Conservation (phyloP, 805 yeast genomes). For the Wickerhamomyces silvicola region DNA sequence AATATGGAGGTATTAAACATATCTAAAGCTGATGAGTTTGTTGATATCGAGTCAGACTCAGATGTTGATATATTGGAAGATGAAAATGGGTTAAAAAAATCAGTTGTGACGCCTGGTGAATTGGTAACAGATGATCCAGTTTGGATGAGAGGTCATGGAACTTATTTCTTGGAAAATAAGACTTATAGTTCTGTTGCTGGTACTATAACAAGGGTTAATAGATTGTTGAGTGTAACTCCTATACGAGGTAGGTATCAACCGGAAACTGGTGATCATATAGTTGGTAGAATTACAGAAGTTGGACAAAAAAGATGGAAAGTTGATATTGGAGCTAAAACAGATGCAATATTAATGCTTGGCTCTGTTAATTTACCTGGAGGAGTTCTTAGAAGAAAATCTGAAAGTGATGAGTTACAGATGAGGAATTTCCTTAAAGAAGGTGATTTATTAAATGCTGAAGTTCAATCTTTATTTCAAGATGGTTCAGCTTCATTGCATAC, state of each 20-base stretch:
- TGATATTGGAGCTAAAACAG: conserved; percentile 91
- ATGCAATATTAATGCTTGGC: conserved; percentile 88
- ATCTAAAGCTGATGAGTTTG: not conserved
- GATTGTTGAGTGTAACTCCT: conserved; percentile 79
- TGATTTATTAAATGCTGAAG: conserved; percentile 91
- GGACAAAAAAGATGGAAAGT: conserved; percentile 95
- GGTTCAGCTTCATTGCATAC: conserved; percentile 95
- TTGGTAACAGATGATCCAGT: conserved; percentile 90
- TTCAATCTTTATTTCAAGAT: conserved; percentile 80
- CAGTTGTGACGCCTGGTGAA: conserved; percentile 91
- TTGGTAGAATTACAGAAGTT: conserved; percentile 91
- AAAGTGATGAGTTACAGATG: conserved; percentile 95
- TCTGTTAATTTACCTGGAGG: conserved; percentile 98
- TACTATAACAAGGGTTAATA: conserved; percentile 75
- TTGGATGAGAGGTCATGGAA: conserved; percentile 99
- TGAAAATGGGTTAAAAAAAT: conserved; percentile 23
- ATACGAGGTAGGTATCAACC: conserved; percentile 84
- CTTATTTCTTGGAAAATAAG: conserved; percentile 66
- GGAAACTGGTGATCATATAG: conserved; percentile 93
- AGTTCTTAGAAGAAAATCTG: conserved; percentile 85
- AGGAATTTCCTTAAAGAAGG: conserved; percentile 91
- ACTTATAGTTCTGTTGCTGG: conserved; percentile 95
- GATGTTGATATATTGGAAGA: conserved; percentile 32
- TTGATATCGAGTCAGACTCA: conserved; percentile 23
- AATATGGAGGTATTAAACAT: conserved; percentile 8